Evolutionary conservation across 495 filamentous ascomycete species (phyloP).

Genomic region (Staphylotrichum longicolle): DNA sequence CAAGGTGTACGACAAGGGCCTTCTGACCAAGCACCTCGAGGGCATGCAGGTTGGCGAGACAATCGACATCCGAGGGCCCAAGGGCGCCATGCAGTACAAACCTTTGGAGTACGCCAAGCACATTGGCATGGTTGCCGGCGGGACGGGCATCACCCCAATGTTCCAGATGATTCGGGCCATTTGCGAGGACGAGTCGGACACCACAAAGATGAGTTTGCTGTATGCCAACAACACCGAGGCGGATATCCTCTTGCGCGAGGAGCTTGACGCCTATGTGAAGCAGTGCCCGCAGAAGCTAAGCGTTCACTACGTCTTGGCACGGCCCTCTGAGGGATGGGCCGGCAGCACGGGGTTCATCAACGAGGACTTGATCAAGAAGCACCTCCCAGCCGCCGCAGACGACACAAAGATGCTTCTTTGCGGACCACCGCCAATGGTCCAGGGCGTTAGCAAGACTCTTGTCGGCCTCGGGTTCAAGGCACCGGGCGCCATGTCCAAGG

Average conservation of each 20-base stretch:
- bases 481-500: constrained; percentile 72
- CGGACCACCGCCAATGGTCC: no score
- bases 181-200: constrained; percentile 90
- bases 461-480: constrained; percentile 61
- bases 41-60: constrained; percentile 68
- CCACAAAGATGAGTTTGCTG: constrained; percentile 90
- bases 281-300: constrained; percentile 85
- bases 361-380: constrained; percentile 31
- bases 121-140: constrained; percentile 85
- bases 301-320: constrained; percentile 83
- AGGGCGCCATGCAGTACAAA: constrained; percentile 90
- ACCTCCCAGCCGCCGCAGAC: background rate
- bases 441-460: no score
- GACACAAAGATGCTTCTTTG: no score
- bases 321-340: constrained; percentile 72
- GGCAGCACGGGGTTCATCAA: constrained; percentile 37
- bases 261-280: constrained; percentile 79
- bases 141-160: constrained; percentile 90
- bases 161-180: constrained; percentile 83
- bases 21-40: constrained; percentile 87
- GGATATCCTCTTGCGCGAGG: constrained; percentile 82
- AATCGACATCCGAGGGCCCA: constrained; percentile 62
- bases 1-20: constrained; percentile 83
- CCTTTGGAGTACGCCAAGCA: constrained; percentile 85
- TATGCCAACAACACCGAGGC: constrained; percentile 83